Base-by-base conservation (phyloP, 805 yeast genomes). In the Metschnikowia cerradonensis region DNA sequence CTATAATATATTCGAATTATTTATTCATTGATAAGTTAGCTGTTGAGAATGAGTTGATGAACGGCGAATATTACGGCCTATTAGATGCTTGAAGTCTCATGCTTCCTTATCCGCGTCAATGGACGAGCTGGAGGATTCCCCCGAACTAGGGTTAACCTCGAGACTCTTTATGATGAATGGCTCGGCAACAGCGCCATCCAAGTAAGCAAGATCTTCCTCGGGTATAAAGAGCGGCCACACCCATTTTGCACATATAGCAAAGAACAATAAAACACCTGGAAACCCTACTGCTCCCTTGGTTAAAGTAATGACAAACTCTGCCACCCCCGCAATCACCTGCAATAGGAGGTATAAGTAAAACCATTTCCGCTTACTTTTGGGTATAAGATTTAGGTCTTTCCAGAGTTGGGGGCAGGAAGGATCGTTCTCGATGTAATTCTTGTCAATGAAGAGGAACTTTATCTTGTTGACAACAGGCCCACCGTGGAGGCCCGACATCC, bases 201-300 rank as follows among this genome's bases (percentile, higher is more conserved):
- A 70, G 2, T 79, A 56, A 1, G 68, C 66, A 51, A 92, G 67
- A 49, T 87, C 90, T 4, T 79, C 81, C 37, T 60, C 56, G 0
- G 88, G 83, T 48, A 91, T 86, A 1, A 86, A 62, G 47, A 62
- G 65, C 0, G 87, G 88, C 70, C 95, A 83, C 6, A 77, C 58
- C 61, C 82, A 76, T 52, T 66, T 66, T 17, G 86, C 81, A 11
- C 90, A 81, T 0, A 82, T 70, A 20, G 86, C 77, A 51, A 88
- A 91, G 48, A 83, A 77, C 61, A 92, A 67, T 45, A 92, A 69
- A 0, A 94, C 88, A 2, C 90, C 86, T 0, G 99, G 98, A 62
- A 94, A 92, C 2, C 96, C 98, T 32, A 92, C 89, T 0, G 98
- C 97, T 0, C 94, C 98, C 52, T 76, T 82, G 0, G 97, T 89